phyloP scores from a whole-genome alignment of 805 yeast genomes.

The Barnettozyma populi region DNA sequence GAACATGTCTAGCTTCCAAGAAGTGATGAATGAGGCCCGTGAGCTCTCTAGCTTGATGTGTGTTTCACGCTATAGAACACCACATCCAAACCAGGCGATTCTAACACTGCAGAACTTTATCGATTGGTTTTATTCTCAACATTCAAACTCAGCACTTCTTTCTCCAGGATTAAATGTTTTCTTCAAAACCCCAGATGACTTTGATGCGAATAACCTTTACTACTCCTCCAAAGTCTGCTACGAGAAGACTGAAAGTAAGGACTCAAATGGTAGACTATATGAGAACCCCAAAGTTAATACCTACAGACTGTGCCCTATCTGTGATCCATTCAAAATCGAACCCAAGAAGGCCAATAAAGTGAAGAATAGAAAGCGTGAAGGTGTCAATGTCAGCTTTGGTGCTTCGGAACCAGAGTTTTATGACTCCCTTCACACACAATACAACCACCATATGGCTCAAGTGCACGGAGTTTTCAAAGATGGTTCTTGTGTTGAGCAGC shows the following conservation, averaged over 20 bases:
- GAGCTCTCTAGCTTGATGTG: neutral
- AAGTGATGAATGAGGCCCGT: neutral
- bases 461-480: constrained; percentile 12
- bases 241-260: constrained; percentile 3
- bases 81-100: neutral
- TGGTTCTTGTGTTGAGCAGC: neutral
- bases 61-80: neutral
- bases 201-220: constrained; percentile 7
- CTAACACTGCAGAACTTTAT: neutral
- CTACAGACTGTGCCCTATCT: constrained; percentile 13
- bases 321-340: constrained; percentile 9
- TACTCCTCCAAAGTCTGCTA: constrained; percentile 11
- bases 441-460: constrained; percentile 13
- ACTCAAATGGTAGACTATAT: constrained; percentile 8
- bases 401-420: constrained; percentile 9
- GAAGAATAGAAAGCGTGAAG: constrained; percentile 1
- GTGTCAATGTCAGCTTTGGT: constrained; percentile 3
- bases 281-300: constrained; percentile 11
- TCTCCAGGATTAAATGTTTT: neutral
- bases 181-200: constrained; percentile 10
- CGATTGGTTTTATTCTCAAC: neutral
- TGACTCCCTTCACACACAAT: constrained; percentile 12
- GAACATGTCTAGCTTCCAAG: neutral
- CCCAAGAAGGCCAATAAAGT: neutral
- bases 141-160: constrained; percentile 5